Conservation (phyloP, 2,329 filamentous ascomycete genomes). For the Trichoderma koningiopsis region DNA sequence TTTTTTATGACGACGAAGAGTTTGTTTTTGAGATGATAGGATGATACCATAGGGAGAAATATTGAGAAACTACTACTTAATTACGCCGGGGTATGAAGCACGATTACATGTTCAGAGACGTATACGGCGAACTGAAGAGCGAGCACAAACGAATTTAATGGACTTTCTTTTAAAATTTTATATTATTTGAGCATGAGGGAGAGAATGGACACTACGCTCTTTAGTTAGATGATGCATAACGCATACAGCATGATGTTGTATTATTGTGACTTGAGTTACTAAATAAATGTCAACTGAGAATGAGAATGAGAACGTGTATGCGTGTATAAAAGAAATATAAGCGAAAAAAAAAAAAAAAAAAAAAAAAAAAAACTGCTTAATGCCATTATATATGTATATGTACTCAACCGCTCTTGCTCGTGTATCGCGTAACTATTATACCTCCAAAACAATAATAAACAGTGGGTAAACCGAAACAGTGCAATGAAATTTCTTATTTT, state of each 20-base stretch:
- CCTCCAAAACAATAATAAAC: too few relatives aligned
- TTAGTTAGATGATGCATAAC: background rate
- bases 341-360: background rate
- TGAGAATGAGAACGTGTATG: background rate
- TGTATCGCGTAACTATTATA: background rate
- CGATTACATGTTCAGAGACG: background rate
- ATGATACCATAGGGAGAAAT: slow-evolving; percentile 1
- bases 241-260: background rate
- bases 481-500: background rate
- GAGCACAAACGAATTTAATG: background rate
- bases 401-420: background rate
- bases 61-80: background rate
- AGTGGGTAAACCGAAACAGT: too few relatives aligned
- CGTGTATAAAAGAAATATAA: background rate
- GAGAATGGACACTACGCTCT: background rate
- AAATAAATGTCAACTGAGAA: background rate
- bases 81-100: background rate
- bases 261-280: background rate
- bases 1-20: background rate
- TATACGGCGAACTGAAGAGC: background rate
- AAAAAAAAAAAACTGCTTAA: background rate
- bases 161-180: background rate
- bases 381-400: background rate
- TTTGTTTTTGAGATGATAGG: background rate
- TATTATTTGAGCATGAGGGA: background rate